Conservation (phyloP, 805 yeast genomes). For the Candida xiaguanensis region DNA sequence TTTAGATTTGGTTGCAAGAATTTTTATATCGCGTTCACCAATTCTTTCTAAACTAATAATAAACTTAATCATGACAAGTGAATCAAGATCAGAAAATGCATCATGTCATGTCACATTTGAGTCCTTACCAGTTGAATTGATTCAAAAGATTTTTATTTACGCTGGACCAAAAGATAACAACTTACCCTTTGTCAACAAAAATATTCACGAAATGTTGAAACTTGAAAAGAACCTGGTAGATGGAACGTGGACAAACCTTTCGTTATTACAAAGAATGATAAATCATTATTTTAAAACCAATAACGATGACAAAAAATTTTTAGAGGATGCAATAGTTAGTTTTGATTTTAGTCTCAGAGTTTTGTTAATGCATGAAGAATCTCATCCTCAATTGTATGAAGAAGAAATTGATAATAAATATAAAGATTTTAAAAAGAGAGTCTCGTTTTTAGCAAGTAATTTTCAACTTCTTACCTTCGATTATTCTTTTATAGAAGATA, state of each 20-base stretch:
- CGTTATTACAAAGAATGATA: constrained; percentile 21
- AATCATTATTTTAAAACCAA: constrained; percentile 16
- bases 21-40: too few relatives aligned
- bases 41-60: too few relatives aligned
- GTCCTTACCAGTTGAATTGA: constrained; percentile 40
- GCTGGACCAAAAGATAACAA: constrained; percentile 29
- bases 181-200: constrained; percentile 32
- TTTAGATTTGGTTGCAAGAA: too few relatives aligned
- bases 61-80: too few relatives aligned
- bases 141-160: constrained; percentile 33
- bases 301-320: too few relatives aligned
- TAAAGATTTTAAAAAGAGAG: too few relatives aligned
- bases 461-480: constrained; percentile 7
- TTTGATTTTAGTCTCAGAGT: too few relatives aligned
- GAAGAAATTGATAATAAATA: neutral
- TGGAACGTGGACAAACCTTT: constrained; percentile 18
- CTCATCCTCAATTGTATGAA: too few relatives aligned
- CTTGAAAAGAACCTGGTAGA: constrained; percentile 14
- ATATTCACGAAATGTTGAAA: constrained; percentile 17
- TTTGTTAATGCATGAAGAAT: too few relatives aligned
- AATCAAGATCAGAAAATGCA: too few relatives aligned
- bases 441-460: too few relatives aligned
- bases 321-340: constrained; percentile 13
- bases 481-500: constrained; percentile 7
- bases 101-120: constrained; percentile 1